phyloP scores from a whole-genome alignment of 176 grass and related monocot genomes.

The Oryza meyeriana region DNA sequence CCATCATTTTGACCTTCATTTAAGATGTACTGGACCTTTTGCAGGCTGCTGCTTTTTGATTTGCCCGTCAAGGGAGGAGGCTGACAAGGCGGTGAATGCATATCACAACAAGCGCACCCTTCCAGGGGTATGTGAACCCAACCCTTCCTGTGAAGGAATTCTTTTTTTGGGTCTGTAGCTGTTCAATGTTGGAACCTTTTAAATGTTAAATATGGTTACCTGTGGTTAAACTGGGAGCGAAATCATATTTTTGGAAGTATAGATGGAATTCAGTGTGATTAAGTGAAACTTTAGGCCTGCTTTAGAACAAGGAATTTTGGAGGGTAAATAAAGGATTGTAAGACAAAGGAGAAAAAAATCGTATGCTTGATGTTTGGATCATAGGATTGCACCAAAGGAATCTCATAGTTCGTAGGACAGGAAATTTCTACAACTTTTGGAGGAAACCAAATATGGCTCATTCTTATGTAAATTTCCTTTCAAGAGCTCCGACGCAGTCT shows the following conservation, averaged over 20 bases:
- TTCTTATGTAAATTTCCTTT: neutral
- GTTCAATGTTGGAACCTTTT: conserved; percentile 8
- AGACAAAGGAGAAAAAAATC: no score
- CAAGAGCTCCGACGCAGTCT: neutral
- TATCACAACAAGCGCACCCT: conserved; percentile 91
- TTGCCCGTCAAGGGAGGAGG: conserved; percentile 86
- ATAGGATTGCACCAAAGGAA: no score
- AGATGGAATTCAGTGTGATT: neutral
- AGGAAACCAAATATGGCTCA: neutral
- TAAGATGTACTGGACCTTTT: conserved; percentile 19
- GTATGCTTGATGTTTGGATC: no score
- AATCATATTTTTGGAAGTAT: neutral
- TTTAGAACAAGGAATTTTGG: neutral
- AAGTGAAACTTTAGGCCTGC: neutral
- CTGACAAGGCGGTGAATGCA: conserved; percentile 90
- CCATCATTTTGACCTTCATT: conserved; percentile 16
- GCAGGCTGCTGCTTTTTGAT: conserved; percentile 84
- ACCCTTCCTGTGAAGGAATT: neutral
- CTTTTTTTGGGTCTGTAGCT: neutral
- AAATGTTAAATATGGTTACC: neutral
- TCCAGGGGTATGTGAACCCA: conserved; percentile 60
- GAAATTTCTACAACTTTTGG: neutral
- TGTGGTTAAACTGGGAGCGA: neutral
- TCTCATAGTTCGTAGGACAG: no score
- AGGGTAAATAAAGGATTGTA: neutral